A percentile compares a stretch with the other conserved stretches of the same genome.
Conservation (phyloP, 2,329 filamentous ascomycete genomes). For the Cladophialophora psammophila region DNA sequence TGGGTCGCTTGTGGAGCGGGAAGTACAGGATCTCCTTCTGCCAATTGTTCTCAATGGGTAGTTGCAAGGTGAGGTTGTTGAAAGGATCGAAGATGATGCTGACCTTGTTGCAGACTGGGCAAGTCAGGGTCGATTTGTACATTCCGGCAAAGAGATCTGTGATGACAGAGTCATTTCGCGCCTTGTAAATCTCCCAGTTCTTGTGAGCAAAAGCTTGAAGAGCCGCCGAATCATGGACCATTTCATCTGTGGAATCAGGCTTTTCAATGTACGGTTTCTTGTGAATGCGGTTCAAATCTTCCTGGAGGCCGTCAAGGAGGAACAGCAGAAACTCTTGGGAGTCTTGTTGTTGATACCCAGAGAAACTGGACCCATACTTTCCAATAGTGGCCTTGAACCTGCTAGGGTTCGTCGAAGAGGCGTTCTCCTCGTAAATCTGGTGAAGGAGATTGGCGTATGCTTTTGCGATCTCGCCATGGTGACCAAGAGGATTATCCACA, state of each 20-base stretch:
- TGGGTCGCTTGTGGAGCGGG: conserved; percentile 74
- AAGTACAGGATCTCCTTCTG: conserved; percentile 76
- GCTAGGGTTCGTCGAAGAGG: conserved; percentile 75
- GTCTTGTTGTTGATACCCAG: conserved; percentile 94
- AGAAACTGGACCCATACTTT: conserved; percentile 82
- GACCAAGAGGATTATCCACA: conserved; percentile 80
- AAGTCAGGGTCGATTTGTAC: conserved; percentile 97
- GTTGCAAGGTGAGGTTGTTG: conserved; percentile 88
- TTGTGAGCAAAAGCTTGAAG: conserved; percentile 85
- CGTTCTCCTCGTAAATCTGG: conserved; percentile 76
- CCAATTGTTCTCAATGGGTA: conserved; percentile 88
- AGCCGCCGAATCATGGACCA: conserved; percentile 80
- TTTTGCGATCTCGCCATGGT: conserved; percentile 84
- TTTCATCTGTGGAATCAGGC: conserved; percentile 95
- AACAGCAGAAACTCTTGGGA: conserved; percentile 97
- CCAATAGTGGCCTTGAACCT: conserved; percentile 85
- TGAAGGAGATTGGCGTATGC: conserved; percentile 79
- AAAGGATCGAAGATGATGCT: conserved; percentile 99
- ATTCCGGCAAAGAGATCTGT: conserved; percentile 96
- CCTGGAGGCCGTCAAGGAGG: conserved; percentile 89
- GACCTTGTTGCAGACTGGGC: conserved; percentile 88
- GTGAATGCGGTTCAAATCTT: conserved; percentile 90
- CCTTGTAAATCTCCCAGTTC: conserved; percentile 90
- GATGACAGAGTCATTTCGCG: conserved; percentile 91
- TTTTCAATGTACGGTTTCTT: conserved; percentile 98